Base-by-base conservation (phyloP, 2,329 filamentous ascomycete species). In the Tolypocladium tundrense region DNA sequence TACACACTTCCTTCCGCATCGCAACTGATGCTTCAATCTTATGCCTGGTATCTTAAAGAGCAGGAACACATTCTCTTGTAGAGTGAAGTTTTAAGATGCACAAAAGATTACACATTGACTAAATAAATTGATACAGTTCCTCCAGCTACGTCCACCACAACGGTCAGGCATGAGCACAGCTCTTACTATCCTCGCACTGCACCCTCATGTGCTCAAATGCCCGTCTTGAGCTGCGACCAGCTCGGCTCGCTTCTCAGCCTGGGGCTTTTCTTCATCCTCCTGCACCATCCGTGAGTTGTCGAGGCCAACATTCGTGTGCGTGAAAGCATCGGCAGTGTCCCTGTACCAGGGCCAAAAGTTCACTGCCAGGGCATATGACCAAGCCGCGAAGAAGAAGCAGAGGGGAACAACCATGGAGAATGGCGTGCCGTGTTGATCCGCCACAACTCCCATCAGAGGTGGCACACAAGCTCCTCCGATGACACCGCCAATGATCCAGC, bases 381-480 rank as follows among this genome's bases (percentile, higher is more conserved):
- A 79, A 0, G 83, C 80, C 2, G 74, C 75, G 7, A 83, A 68
- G 68, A 87, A 83, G 64, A 87, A 86, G 56, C 65, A 64, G 42
- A 88, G 65, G 0, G 87, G 87, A 1, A 91, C 85, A 13, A 84
- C 74, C 83, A 90, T 88, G 4, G 84, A 82, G 43, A 82, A 73
- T 0, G 79, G 81, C 2, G 84, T 87, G 43, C 79, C 72, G 59
- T 84, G 77, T 56, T 72, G 67, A 66, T 92, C 88, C 6, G 86
- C 83, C 1, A 85, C 87, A 11, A 79, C 81, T 40, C 88, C 88
- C 1, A 87, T 80, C 39, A 92, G 76, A 0, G 89, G 86, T 1
- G 89, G 89, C 8, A 92, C 87, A 40, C 83, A 80, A 3, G 89
- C 88, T 58, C 89, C 89, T 16, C 89, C 88, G 16, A 81, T 77